Evolutionary conservation across 306 rosid species (phyloP).

Genomic region (Prunus fruticosa): DNA sequence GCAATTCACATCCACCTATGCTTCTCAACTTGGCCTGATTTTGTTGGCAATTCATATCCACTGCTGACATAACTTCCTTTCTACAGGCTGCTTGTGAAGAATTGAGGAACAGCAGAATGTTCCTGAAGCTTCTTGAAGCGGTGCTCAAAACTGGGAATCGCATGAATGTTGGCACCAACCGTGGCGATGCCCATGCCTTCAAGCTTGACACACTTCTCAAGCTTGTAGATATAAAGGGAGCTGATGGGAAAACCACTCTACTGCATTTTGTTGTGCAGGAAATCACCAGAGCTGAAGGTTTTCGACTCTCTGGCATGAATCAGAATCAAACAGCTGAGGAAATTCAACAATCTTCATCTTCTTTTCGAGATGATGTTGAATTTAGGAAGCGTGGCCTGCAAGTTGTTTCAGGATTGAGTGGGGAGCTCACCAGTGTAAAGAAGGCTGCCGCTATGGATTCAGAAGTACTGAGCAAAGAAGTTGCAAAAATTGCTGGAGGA

Average conservation of each 20-base stretch:
- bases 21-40: background rate
- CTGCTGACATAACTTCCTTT: conserved; percentile 12
- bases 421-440: conserved; percentile 80
- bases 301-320: conserved; percentile 43
- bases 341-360: conserved; percentile 38
- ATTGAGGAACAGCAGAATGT: conserved; percentile 70
- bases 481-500: conserved; percentile 69
- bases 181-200: conserved; percentile 91
- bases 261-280: conserved; percentile 91
- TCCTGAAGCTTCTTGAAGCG: conserved; percentile 85
- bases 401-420: conserved; percentile 83
- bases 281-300: conserved; percentile 81
- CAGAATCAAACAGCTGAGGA: conserved; percentile 28
- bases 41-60: background rate
- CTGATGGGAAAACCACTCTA: conserved; percentile 80
- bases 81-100: conserved; percentile 76
- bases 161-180: conserved; percentile 89
- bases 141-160: conserved; percentile 92
- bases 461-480: conserved; percentile 58
- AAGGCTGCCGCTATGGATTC: conserved; percentile 90
- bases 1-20: background rate
- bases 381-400: conserved; percentile 75
- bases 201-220: conserved; percentile 88
- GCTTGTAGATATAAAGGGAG: conserved; percentile 81
- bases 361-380: conserved; percentile 64